Conservation (phyloP, 306 rosid genomes). For the Dalbergia cochinchinensis region DNA sequence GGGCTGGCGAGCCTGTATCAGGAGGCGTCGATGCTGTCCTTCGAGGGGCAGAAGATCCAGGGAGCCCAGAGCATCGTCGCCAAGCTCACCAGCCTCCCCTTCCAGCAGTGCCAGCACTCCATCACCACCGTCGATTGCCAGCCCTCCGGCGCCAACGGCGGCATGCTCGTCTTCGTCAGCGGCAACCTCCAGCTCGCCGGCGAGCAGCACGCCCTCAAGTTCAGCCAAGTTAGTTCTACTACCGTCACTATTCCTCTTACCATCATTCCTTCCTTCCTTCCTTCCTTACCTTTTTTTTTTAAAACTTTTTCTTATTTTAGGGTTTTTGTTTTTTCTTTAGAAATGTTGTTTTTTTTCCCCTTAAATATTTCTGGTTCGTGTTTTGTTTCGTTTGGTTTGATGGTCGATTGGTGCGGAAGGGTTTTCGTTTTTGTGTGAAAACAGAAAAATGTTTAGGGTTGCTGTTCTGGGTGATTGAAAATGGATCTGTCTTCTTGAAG, state of each 20-base stretch:
- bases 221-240: conserved; percentile 74
- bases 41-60: conserved; percentile 93
- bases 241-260: background rate
- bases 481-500: background rate
- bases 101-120: conserved; percentile 90
- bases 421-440: background rate
- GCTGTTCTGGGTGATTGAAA: background rate
- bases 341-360: too few relatives aligned
- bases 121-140: conserved; percentile 90
- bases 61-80: conserved; percentile 78
- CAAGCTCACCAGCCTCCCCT: conserved; percentile 85
- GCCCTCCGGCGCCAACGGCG: conserved; percentile 82
- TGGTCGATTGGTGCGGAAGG: background rate
- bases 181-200: conserved; percentile 95
- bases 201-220: conserved; percentile 90
- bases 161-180: conserved; percentile 92
- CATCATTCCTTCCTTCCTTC: background rate
- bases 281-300: too few relatives aligned
- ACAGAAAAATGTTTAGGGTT: background rate
- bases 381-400: background rate
- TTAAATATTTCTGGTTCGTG: too few relatives aligned
- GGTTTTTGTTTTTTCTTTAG: too few relatives aligned
- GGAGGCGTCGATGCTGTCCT: conserved; percentile 84
- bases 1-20: conserved; percentile 69
- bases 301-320: too few relatives aligned